Percentiles rank a stretch among this genome's conserved stretches.
Conservation (phyloP, 1,284 basidiomycete species). For the Lignosus rhinocerotis region DNA sequence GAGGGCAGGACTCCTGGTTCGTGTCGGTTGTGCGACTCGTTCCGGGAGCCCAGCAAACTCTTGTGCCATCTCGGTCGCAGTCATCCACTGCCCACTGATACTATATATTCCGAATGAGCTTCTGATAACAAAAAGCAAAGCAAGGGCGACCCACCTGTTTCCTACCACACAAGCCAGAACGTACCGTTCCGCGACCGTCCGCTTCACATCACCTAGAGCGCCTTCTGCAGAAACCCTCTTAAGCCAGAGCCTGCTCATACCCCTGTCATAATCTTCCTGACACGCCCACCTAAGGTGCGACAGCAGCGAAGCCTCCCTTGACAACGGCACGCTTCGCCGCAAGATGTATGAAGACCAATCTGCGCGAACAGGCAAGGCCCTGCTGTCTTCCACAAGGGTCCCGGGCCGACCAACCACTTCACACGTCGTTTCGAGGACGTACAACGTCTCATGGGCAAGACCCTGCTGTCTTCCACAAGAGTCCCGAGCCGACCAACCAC, state of each 20-base stretch:
- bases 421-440: conserved; percentile 67
- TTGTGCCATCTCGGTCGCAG: conserved; percentile 62
- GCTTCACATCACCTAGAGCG: conserved; percentile 42
- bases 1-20: conserved; percentile 31
- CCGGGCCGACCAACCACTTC: conserved; percentile 58
- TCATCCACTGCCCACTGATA: conserved; percentile 66
- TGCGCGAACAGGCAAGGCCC: conserved; percentile 40
- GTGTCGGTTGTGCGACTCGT: conserved; percentile 13
- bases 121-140: too few species aligned
- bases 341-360: conserved; percentile 67
- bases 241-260: conserved; percentile 67
- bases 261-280: conserved; percentile 65
- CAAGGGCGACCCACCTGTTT: conserved; percentile 50
- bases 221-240: conserved; percentile 46
- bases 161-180: conserved; percentile 63
- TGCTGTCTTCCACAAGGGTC: background rate
- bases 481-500: conserved; percentile 49
- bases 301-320: conserved; percentile 26
- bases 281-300: conserved; percentile 58
- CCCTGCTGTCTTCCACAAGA: background rate
- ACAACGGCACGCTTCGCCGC: conserved; percentile 21
- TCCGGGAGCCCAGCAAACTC: conserved; percentile 54
- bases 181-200: conserved; percentile 57
- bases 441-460: too few species aligned
- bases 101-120: conserved; percentile 36